Evolutionary conservation across 2,329 filamentous ascomycete species (phyloP).

Genomic region (Herpomyces periplanetae): DNA sequence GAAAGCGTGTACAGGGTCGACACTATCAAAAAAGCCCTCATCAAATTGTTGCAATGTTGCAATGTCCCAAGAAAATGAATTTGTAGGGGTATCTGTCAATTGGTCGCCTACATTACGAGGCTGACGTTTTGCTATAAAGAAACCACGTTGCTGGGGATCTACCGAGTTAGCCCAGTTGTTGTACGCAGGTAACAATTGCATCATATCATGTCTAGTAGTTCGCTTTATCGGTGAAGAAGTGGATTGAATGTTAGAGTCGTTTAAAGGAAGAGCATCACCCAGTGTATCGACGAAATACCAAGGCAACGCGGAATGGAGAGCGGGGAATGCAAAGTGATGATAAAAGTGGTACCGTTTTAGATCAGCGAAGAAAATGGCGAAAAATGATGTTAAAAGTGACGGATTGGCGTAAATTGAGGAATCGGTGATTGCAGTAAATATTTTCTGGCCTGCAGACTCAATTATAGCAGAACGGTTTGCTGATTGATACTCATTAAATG

Average conservation of each 20-base stretch:
- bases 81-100: not conserved
- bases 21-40: constrained; percentile 40
- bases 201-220: too few species aligned
- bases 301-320: constrained; percentile 45
- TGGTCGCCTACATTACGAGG: constrained; percentile 2
- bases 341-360: constrained; percentile 88
- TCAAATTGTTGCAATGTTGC: constrained; percentile 40
- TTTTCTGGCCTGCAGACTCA: constrained; percentile 37
- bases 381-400: constrained; percentile 55
- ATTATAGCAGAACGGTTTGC: constrained; percentile 41
- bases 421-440: constrained; percentile 91
- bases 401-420: constrained; percentile 83
- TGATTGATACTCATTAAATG: constrained; percentile 60
- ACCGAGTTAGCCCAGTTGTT: constrained; percentile 55
- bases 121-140: constrained; percentile 55
- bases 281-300: constrained; percentile 21
- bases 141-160: constrained; percentile 54
- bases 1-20: constrained; percentile 30
- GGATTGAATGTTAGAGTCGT: constrained; percentile 10
- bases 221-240: constrained; percentile 19
- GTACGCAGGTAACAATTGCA: constrained; percentile 35
- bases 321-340: constrained; percentile 94
- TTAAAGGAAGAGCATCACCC: too few species aligned
- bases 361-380: constrained; percentile 65
- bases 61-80: constrained; percentile 21